A percentile compares a stretch with the other conserved stretches of the same genome.
phyloP scores from a whole-genome alignment of 192 early-diverging fungal species.

The Linnemannia schmuckeri region DNA sequence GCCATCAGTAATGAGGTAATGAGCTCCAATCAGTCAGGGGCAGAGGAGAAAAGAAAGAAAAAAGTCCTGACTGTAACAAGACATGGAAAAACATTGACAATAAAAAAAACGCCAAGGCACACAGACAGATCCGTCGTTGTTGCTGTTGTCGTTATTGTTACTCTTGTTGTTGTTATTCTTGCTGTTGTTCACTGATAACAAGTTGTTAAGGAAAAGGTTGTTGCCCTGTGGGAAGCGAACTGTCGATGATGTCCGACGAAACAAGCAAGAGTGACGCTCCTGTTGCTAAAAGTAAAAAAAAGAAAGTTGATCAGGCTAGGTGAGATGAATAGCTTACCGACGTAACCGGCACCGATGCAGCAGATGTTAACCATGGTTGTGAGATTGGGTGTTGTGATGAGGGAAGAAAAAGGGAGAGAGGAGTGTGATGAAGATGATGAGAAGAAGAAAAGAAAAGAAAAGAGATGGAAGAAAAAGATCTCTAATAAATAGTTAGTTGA shows the following conservation, averaged over 20 bases:
- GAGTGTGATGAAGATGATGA: constrained; percentile 25
- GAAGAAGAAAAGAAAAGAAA: constrained; percentile 12
- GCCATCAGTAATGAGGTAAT: not conserved
- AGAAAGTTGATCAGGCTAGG: not conserved
- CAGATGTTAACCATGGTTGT: constrained; percentile 77
- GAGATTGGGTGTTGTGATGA: constrained; percentile 6
- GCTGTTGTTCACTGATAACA: not conserved
- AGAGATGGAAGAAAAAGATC: not conserved
- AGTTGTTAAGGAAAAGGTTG: too few species aligned
- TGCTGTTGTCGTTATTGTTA: not conserved
- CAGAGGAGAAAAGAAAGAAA: not conserved
- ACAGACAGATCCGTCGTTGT: not conserved
- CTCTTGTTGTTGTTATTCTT: not conserved
- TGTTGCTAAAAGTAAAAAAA: not conserved
- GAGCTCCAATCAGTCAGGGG: not conserved
- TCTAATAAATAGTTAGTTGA: not conserved
- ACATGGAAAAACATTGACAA: not conserved
- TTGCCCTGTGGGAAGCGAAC: too few species aligned
- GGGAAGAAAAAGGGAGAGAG: constrained; percentile 8
- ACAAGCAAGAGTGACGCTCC: not conserved
- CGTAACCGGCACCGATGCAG: constrained; percentile 97
- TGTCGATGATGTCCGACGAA: too few species aligned
- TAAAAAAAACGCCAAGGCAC: not conserved
- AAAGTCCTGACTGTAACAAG: not conserved
- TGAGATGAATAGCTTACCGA: constrained; percentile 72